A percentile compares a stretch with the other conserved stretches of the same genome.
Evolutionary conservation across 306 rosid genomes (phyloP).

Genomic region (Medicago arabica): DNA sequence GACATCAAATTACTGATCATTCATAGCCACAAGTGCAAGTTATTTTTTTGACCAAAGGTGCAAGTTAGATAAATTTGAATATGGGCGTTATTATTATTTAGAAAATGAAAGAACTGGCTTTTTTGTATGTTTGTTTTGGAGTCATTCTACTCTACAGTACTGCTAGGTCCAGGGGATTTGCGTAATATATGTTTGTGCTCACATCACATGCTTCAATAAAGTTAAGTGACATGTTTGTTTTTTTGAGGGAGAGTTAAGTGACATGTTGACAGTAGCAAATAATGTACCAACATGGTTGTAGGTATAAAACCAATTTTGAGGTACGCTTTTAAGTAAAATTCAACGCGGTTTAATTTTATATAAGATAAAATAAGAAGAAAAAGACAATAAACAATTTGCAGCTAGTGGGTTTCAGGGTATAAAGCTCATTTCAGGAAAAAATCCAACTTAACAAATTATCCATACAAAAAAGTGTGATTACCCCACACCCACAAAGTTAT

Average conservation of each 20-base stretch:
- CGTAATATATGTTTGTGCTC: constrained; percentile 21
- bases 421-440: too few species aligned
- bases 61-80: constrained; percentile 2
- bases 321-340: too few species aligned
- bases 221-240: constrained; percentile 7
- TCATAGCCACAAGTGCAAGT: constrained; percentile 33
- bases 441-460: too few species aligned
- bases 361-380: not conserved
- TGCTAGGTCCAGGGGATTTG: constrained; percentile 16
- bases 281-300: not conserved
- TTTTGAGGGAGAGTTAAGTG: too few species aligned
- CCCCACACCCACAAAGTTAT: too few species aligned
- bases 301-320: too few species aligned
- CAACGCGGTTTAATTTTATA: too few species aligned
- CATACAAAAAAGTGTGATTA: too few species aligned
- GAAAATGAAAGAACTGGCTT: not conserved
- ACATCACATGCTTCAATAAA: not conserved
- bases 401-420: not conserved
- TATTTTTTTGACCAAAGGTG: not conserved
- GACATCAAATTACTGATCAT: constrained; percentile 18
- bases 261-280: not conserved
- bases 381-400: not conserved
- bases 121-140: constrained; percentile 27
- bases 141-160: not conserved
- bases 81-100: not conserved